Conservation (phyloP, 768 basidiomycete genomes). For the Lepiota subincarnata region DNA sequence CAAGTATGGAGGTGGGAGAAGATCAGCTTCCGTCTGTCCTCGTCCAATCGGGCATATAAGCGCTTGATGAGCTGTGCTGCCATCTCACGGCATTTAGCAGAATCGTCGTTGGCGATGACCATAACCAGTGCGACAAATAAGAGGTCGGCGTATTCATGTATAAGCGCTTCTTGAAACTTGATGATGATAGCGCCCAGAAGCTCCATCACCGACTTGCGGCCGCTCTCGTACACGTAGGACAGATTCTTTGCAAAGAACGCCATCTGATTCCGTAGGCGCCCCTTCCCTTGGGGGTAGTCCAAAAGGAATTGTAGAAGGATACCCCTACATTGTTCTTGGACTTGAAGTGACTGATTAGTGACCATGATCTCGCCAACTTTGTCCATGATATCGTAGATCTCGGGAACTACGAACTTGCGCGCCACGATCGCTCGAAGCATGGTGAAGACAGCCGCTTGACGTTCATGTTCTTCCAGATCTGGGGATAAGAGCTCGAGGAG, state of each 20-base stretch:
- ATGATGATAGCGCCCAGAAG: slow-evolving; percentile 76
- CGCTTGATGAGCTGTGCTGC: slow-evolving; percentile 78
- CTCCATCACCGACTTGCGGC: slow-evolving; percentile 92
- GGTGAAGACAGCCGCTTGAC: slow-evolving; percentile 83
- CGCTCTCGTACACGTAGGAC: slow-evolving; percentile 86
- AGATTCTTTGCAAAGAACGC: slow-evolving; percentile 90
- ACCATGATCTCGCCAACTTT: slow-evolving; percentile 89
- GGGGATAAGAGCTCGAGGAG: slow-evolving; percentile 83
- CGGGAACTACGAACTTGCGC: slow-evolving; percentile 89
- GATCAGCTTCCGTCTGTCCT: slow-evolving; percentile 49
- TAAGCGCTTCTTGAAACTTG: slow-evolving; percentile 76
- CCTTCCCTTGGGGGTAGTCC: slow-evolving; percentile 96
- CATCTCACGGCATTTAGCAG: slow-evolving; percentile 84
- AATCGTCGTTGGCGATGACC: slow-evolving; percentile 92
- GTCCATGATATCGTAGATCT: slow-evolving; percentile 97
- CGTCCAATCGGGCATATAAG: slow-evolving; percentile 67
- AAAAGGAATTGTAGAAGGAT: slow-evolving; percentile 91
- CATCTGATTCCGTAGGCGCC: slow-evolving; percentile 83
- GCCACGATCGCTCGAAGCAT: slow-evolving; percentile 88
- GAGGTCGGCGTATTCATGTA: slow-evolving; percentile 80
- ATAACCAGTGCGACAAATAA: slow-evolving; percentile 90
- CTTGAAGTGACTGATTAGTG: slow-evolving; percentile 85
- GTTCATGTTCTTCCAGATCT: slow-evolving; percentile 84
- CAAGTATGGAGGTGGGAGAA: slow-evolving; percentile 76
- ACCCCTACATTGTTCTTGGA: slow-evolving; percentile 88